Conservation (phyloP, 208 protist species). For the Willaertia magna region DNA sequence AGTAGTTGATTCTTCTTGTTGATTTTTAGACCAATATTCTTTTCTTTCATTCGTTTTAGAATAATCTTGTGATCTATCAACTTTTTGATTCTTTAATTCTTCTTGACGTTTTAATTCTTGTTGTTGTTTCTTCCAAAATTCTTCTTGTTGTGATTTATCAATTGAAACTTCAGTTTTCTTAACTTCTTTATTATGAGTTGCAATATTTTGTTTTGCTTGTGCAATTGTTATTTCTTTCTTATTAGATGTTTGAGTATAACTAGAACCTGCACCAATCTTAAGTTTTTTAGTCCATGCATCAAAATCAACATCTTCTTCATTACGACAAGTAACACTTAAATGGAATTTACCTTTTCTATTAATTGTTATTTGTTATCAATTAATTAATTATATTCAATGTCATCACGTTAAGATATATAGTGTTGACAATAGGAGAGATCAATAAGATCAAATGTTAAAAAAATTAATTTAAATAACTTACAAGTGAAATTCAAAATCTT, state of each 20-base stretch:
- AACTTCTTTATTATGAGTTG: not conserved
- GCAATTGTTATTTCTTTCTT: not conserved
- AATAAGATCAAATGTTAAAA: too few species aligned
- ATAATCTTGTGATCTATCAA: not conserved
- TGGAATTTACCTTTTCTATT: not conserved
- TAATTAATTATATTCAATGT: too few species aligned
- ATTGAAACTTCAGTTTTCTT: not conserved
- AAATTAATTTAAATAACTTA: too few species aligned
- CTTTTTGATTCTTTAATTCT: not conserved
- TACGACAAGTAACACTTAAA: not conserved
- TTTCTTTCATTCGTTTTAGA: not conserved
- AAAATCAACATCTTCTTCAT: not conserved
- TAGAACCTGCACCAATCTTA: not conserved
- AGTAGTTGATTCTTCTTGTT: not conserved
- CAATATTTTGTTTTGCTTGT: slow-evolving; percentile 5
- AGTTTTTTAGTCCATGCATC: not conserved
- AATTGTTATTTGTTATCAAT: not conserved
- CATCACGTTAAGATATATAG: too few species aligned
- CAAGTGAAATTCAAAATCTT: not conserved
- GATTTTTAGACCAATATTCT: not conserved
- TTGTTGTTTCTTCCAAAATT: not conserved
- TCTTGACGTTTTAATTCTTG: not conserved
- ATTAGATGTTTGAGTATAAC: not conserved
- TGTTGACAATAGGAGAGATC: too few species aligned
- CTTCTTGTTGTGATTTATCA: not conserved